These are phyloP conservation scores for Colletotrichum lupini DNA, from an alignment of 2,329 filamentous ascomycete genomes.

Conservation along the genomic window DNA sequence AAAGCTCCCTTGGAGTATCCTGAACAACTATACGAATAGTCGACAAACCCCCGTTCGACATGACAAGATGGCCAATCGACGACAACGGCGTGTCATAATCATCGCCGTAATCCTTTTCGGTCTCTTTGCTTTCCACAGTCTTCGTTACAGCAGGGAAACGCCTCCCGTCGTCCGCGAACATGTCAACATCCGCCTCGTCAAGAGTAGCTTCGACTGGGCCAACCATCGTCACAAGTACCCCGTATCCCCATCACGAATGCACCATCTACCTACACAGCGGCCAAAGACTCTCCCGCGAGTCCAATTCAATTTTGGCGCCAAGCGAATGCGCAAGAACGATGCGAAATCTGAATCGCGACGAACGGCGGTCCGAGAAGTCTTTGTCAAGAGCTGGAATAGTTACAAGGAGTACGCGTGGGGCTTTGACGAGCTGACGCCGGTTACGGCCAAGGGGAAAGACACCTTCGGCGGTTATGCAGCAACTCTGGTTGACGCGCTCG, in stretches of 20 bases:
- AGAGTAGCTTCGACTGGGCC: conserved; percentile 35
- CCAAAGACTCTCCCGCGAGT: conserved; percentile 24
- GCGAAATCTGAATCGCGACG: conserved; percentile 31
- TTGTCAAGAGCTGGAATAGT: conserved; percentile 52
- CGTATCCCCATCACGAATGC: conserved; percentile 26
- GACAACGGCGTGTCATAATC: conserved; percentile 31
- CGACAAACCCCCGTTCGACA: background rate
- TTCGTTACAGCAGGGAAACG: background rate
- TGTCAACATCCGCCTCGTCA: conserved; percentile 20
- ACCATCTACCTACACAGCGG: conserved; percentile 18
- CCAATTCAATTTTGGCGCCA: conserved; percentile 28
- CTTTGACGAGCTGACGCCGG: conserved; percentile 57
- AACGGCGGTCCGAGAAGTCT: conserved; percentile 46
- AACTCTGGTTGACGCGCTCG: conserved; percentile 57
- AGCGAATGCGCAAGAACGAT: conserved; percentile 23
- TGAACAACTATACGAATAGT: background rate
- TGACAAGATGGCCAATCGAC: conserved; percentile 35
- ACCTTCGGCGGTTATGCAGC: conserved; percentile 60
- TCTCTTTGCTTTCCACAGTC: conserved; percentile 10
- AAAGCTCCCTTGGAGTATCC: background rate
- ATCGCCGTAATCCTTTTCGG: conserved; percentile 27
- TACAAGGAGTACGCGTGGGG: conserved; percentile 60
- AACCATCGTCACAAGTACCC: conserved; percentile 25
- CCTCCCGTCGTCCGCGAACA: conserved; percentile 9
- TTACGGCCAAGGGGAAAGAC: conserved; percentile 50